phyloP scores from a whole-genome alignment of 768 basidiomycete genomes.

The Mycena rebaudengoi region DNA sequence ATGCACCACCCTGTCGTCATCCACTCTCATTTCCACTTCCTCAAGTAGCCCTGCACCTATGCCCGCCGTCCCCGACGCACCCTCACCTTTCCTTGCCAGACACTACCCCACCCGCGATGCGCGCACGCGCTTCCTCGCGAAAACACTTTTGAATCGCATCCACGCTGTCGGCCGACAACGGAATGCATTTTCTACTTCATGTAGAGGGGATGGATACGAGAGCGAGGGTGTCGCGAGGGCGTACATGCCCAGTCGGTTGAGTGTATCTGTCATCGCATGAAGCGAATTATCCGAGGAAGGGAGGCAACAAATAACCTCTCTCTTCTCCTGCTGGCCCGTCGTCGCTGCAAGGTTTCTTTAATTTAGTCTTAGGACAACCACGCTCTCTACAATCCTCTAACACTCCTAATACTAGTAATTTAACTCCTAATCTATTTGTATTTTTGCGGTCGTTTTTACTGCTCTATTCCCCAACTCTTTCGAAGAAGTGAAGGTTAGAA shows the following conservation, averaged over 20 bases:
- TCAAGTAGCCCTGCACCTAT: too few species aligned
- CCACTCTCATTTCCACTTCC: too few species aligned
- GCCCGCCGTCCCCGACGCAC: too few species aligned
- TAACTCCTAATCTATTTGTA: too few species aligned
- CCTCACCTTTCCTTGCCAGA: not conserved
- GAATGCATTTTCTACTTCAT: not conserved
- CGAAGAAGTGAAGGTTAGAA: too few species aligned
- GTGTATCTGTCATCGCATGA: not conserved
- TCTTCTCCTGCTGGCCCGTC: not conserved
- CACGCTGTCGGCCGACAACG: constrained; percentile 3
- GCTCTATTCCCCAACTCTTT: too few species aligned
- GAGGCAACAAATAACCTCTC: not conserved
- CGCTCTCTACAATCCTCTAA: too few species aligned
- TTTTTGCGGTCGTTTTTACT: too few species aligned
- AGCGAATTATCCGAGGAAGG: not conserved
- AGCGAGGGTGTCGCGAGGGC: not conserved
- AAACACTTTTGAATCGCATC: not conserved
- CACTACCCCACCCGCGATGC: constrained; percentile 3
- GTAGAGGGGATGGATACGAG: not conserved
- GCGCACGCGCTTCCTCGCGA: constrained; percentile 1
- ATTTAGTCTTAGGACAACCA: too few species aligned
- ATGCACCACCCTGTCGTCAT: too few species aligned
- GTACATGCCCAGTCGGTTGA: not conserved
- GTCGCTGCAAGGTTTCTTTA: too few species aligned
- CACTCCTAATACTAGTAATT: too few species aligned